Conservation (phyloP, 139 green algal genomes). For the Asterochloris erici region DNA sequence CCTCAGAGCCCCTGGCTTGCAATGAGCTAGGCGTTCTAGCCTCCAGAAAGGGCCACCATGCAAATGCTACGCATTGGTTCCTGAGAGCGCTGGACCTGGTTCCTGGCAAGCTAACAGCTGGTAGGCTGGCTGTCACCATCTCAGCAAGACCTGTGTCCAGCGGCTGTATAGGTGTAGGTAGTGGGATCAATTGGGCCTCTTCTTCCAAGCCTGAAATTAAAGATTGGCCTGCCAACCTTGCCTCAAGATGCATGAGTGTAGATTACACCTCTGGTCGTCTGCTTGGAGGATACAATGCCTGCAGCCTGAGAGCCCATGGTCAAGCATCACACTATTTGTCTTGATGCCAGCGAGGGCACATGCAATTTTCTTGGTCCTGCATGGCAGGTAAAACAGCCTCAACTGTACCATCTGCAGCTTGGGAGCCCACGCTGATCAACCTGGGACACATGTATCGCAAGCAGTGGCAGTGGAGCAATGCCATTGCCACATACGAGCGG, state of each 20-base stretch:
- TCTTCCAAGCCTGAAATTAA: neutral
- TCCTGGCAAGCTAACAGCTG: conserved; percentile 11
- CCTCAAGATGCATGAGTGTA: too few species aligned
- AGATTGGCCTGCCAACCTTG: too few species aligned
- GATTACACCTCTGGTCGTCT: too few species aligned
- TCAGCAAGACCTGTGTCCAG: neutral
- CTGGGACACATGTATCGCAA: conserved; percentile 89
- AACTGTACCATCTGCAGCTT: conserved; percentile 28
- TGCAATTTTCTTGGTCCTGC: too few species aligned
- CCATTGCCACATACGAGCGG: conserved; percentile 51
- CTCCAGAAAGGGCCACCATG: conserved; percentile 50
- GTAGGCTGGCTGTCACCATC: neutral
- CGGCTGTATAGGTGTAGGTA: neutral
- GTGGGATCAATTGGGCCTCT: neutral
- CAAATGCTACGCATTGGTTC: conserved; percentile 50
- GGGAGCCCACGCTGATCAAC: conserved; percentile 82
- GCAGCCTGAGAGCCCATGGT: too few species aligned
- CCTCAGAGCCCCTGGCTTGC: conserved; percentile 72
- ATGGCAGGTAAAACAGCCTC: neutral
- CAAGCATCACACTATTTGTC: too few species aligned
- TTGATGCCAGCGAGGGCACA: too few species aligned
- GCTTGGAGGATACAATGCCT: too few species aligned
- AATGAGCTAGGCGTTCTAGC: conserved; percentile 90
- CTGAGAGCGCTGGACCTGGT: conserved; percentile 43
- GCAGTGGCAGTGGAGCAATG: conserved; percentile 47